Evolutionary conservation across 2,329 filamentous ascomycete species (phyloP), one percentile per base, ranked within the genome.

Genomic region (Cucurbitaria berberidis): DNA sequence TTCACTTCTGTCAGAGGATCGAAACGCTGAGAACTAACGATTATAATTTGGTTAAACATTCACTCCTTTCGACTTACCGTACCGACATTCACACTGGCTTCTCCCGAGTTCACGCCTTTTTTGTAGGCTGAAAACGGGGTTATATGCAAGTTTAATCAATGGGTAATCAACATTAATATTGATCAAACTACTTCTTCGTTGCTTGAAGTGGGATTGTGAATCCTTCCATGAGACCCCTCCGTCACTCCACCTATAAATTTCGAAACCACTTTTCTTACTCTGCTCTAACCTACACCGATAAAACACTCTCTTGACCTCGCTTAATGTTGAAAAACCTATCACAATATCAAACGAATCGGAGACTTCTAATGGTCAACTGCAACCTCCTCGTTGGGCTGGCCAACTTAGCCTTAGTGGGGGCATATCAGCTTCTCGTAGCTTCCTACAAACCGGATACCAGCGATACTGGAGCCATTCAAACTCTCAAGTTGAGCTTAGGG

Each of bases 381-480:
- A 30, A 30, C 27, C 27, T 62, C 27, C 35, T 67, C 27, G 52
- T 62, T 53, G 46, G 55, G 26, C 50, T 70, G 45, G 63, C 59
- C 34, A 43, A 19, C 24, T n/a, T 45, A 18, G 50, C 49, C 24
- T 40, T 38, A 29, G 38, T 26, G 10, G 19, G 39, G 16, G 41
- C 51, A 19, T 34, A 55, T 18, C 57, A 74, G 53, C 74, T 81
- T 27, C 79, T 77, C 54, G 73, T 77, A 10, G 63, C 77, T 24
- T 77, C 78, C 32, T 82, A 81, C 66, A 69, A 51, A 62, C 30
- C 30, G 30, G 45, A 40, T 29, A 38, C 18, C 30, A 19, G 59
- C 15, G 26, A 32, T 21, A 22, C 30, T 8, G 80, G 80, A 41
- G 72, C 70, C n/a, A 60, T 82, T 41, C 73, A 74, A 8, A 76